Conservation (phyloP, 257 asterid genomes). For the Rhazya stricta region DNA sequence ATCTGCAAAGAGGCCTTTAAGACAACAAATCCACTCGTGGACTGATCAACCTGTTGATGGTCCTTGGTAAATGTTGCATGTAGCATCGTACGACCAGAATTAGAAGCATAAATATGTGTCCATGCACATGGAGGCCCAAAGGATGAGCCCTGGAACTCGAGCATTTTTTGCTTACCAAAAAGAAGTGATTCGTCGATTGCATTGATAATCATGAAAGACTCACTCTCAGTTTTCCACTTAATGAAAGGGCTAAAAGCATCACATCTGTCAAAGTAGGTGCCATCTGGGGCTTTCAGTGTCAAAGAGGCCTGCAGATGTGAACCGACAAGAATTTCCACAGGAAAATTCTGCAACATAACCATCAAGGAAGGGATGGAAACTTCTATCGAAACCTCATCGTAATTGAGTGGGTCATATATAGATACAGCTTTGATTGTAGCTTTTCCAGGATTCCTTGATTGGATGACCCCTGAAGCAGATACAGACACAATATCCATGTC, state of each 20-base stretch:
- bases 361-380: conserved; percentile 69
- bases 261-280: conserved; percentile 60
- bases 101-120: conserved; percentile 61
- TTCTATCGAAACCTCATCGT: conserved; percentile 63
- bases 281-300: conserved; percentile 59
- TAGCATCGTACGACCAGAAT: conserved; percentile 56
- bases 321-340: conserved; percentile 72
- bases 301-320: conserved; percentile 66
- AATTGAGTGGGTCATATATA: conserved; percentile 66
- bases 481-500: conserved; percentile 67
- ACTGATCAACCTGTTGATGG: conserved; percentile 44
- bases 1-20: conserved; percentile 55
- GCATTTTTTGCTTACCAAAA: conserved; percentile 35
- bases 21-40: conserved; percentile 42
- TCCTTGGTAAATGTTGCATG: conserved; percentile 67
- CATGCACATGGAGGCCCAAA: conserved; percentile 75
- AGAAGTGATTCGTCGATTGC: conserved; percentile 32
- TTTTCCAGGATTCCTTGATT: conserved; percentile 81
- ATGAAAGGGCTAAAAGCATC: conserved; percentile 69
- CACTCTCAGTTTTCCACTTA: conserved; percentile 71
- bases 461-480: conserved; percentile 72
- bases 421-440: conserved; percentile 70
- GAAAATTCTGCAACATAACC: conserved; percentile 64
- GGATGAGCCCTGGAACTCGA: conserved; percentile 22
- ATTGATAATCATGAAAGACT: conserved; percentile 54